Conservation (phyloP, 306 rosid genomes). For the Pyrus pyrifolia region DNA sequence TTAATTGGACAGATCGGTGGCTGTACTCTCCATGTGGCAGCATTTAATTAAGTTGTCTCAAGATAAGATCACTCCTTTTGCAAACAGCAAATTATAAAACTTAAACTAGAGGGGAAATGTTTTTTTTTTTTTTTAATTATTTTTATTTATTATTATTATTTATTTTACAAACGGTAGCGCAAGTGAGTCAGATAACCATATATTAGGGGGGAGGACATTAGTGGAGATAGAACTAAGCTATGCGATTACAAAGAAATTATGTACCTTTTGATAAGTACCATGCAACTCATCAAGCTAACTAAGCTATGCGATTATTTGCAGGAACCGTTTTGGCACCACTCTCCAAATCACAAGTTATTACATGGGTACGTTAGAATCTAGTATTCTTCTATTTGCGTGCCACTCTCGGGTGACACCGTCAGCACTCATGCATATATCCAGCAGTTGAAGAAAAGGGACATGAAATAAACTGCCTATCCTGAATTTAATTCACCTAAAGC, state of each 20-base stretch:
- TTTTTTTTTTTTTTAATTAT: too few relatives aligned
- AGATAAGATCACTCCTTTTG: neutral
- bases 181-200: too few relatives aligned
- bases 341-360: neutral
- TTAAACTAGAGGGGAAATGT: too few relatives aligned
- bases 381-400: neutral
- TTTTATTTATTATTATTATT: too few relatives aligned
- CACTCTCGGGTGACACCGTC: neutral
- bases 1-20: neutral
- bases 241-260: too few relatives aligned
- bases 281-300: too few relatives aligned
- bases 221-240: too few relatives aligned
- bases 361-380: neutral
- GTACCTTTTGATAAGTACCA: too few relatives aligned
- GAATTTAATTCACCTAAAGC: neutral
- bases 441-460: neutral
- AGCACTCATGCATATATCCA: neutral
- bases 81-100: neutral
- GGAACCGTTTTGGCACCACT: neutral
- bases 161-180: too few relatives aligned
- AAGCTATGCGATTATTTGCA: too few relatives aligned
- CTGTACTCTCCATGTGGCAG: neutral
- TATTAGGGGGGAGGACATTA: too few relatives aligned
- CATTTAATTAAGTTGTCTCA: constrained; percentile 6
- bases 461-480: neutral